Conservation (phyloP, 768 basidiomycete species). For the Galerina sulciceps region DNA sequence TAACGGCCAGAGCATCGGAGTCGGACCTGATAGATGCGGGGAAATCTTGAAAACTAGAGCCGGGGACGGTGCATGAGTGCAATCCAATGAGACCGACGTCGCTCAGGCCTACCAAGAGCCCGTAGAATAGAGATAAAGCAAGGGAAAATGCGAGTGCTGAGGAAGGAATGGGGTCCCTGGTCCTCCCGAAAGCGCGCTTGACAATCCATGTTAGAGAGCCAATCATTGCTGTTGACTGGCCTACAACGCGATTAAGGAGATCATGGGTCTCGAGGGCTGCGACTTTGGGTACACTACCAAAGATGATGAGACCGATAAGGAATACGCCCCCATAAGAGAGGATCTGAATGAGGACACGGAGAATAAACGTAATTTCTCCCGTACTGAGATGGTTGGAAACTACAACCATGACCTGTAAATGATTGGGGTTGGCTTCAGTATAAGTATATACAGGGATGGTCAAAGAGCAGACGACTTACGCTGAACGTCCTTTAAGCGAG, state of each 20-base stretch:
- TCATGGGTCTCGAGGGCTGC: slow-evolving; percentile 27
- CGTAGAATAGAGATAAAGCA: slow-evolving; percentile 14
- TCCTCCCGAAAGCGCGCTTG: slow-evolving; percentile 12
- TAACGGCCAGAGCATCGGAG: slow-evolving; percentile 9
- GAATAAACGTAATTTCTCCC: slow-evolving; percentile 27
- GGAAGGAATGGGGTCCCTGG: slow-evolving; percentile 18
- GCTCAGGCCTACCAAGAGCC: slow-evolving; percentile 8
- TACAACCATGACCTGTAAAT: slow-evolving; percentile 8
- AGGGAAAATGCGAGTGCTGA: slow-evolving; percentile 18
- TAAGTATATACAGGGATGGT: too few species aligned
- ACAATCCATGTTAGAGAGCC: slow-evolving; percentile 22
- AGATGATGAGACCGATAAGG: slow-evolving; percentile 22
- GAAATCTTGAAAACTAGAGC: slow-evolving; percentile 12
- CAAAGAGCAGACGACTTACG: too few species aligned
- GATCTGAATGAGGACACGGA: slow-evolving; percentile 27
- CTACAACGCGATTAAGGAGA: slow-evolving; percentile 21
- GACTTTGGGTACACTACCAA: slow-evolving; percentile 22
- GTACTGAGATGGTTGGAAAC: slow-evolving; percentile 12
- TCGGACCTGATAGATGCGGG: slow-evolving; percentile 19
- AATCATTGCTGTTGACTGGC: slow-evolving; percentile 13
- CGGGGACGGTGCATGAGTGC: slow-evolving; percentile 12
- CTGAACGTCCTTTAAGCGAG: too few species aligned
- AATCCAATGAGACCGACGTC: slow-evolving; percentile 9
- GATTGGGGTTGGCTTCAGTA: too few species aligned
- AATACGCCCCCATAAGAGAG: slow-evolving; percentile 22